A percentile compares a stretch with the other conserved stretches of the same genome.
Conservation (phyloP, 192 early-diverging fungal genomes). For the Diversispora eburnea region DNA sequence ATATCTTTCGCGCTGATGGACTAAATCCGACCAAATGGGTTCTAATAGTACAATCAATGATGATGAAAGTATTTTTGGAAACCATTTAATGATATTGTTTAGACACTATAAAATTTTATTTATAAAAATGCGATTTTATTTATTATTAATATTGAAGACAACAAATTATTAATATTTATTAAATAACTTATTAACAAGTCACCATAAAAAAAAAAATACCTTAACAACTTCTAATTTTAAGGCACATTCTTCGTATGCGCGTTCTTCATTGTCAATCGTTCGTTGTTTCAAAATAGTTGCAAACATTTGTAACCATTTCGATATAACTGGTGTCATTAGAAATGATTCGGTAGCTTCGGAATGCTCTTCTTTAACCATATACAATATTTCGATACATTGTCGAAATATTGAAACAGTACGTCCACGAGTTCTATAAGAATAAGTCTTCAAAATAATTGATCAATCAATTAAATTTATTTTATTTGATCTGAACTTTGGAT, state of each 20-base stretch:
- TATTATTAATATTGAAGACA: background rate
- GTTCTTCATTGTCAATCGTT: constrained; percentile 38
- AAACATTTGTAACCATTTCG: constrained; percentile 76
- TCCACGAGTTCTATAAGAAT: constrained; percentile 63
- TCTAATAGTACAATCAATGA: constrained; percentile 54
- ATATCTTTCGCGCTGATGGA: constrained; percentile 54
- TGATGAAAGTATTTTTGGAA: constrained; percentile 58
- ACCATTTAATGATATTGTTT: constrained; percentile 54
- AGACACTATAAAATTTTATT: constrained; percentile 46
- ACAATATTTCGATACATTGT: constrained; percentile 81
- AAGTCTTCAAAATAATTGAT: constrained; percentile 39
- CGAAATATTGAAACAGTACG: constrained; percentile 78
- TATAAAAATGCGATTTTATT: background rate
- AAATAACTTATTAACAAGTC: background rate
- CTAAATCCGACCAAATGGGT: constrained; percentile 71
- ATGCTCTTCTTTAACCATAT: constrained; percentile 74
- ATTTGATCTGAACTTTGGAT: background rate
- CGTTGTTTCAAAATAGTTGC: constrained; percentile 59
- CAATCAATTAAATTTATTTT: background rate
- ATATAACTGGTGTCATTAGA: constrained; percentile 65
- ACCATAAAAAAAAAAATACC: constrained; percentile 36
- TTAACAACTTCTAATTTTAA: constrained; percentile 73
- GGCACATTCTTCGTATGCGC: constrained; percentile 55
- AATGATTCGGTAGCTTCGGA: constrained; percentile 66
- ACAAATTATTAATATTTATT: background rate